Conservation (phyloP, 2,329 filamentous ascomycete species). For the Stachybotrys elegans region DNA sequence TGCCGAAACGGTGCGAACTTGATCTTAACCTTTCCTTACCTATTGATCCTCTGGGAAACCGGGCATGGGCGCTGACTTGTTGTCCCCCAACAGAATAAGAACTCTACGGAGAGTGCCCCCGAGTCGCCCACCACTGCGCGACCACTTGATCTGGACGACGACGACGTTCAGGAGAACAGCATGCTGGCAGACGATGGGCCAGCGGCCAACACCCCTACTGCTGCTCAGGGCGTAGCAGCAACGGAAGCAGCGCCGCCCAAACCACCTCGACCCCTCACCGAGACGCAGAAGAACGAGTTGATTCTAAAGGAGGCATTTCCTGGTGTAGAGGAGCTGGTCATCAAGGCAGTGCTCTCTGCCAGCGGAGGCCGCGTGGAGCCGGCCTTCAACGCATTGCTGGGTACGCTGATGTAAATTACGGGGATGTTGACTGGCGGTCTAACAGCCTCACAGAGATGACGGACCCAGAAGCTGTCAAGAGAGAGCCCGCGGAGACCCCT, state of each 20-base stretch:
- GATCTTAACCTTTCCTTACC: too few relatives aligned
- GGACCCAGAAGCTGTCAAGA: constrained; percentile 62
- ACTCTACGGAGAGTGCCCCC: constrained; percentile 36
- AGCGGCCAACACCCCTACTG: constrained; percentile 17
- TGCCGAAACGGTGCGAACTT: constrained; percentile 37
- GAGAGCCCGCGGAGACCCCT: constrained; percentile 55
- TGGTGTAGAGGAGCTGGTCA: constrained; percentile 68
- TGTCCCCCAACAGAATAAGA: constrained; percentile 41
- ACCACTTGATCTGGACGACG: constrained; percentile 65
- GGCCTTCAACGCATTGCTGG: constrained; percentile 90
- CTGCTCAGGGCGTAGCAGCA: constrained; percentile 17
- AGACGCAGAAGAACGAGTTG: constrained; percentile 77
- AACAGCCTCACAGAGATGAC: constrained; percentile 58
- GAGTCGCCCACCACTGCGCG: constrained; percentile 63
- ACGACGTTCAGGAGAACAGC: constrained; percentile 60
- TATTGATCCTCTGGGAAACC: too few relatives aligned
- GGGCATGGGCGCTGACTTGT: too few relatives aligned
- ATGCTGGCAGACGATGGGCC: constrained; percentile 37
- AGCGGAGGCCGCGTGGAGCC: constrained; percentile 86
- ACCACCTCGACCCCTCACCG: constrained; percentile 76
- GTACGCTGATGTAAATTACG: constrained; percentile 44
- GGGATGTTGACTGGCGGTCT: constrained; percentile 1
- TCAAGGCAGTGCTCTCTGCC: constrained; percentile 83
- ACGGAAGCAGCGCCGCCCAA: constrained; percentile 61
- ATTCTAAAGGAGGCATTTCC: constrained; percentile 95